Evolutionary conservation across 257 asterid species (phyloP), one percentile per base, ranked within the genome.

Genomic region (Leonotis leonurus): DNA sequence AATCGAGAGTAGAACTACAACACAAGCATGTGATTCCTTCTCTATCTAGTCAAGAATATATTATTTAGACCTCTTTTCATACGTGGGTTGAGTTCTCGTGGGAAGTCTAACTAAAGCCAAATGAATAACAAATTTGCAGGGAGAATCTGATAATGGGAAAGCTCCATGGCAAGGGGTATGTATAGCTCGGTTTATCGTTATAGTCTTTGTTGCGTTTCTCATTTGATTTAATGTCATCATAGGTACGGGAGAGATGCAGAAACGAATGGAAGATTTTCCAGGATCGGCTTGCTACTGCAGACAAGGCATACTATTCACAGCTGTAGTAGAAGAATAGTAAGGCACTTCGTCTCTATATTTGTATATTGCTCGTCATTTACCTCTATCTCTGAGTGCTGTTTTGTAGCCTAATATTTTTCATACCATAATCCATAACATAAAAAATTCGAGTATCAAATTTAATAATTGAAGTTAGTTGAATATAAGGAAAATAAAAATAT

Each of bases 151-250:
- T 45, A 75, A 81, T 21, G 99, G 97, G 10, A 80, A 74, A 80
- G 83, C 95, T 65, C 95, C 95, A 12, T 83, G 97, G 97, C 79
- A 85, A 76, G 97, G 93, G 97, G 98, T 92, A 89, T 65, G 48
- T 16, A 26, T 62, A 11, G 57, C 67, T 66, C 44, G 22, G 3
- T 60, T 37, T 39, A 59, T 8, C 43, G 7, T 6, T 55, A 62
- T 32, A 17, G 2, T 22, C 49, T 33, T 24, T 16, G 4, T 14
- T 4, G 44, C 20, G 7, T 10, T 39, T 24, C 6, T 56, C 35
- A 6, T 64, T 39, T 24, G 14, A 17, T 20, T 8, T n/a, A n/a
- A n/a, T n/a, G n/a, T 43, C 48, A 56, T 14, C 18, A 43, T 44
- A 92, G 98, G 98, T 92, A 32, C 77, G 98, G 50, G 97, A 86